Conservation (phyloP, 1,139 yeast genomes). For the Chernovozyma sophiae-reginae region DNA sequence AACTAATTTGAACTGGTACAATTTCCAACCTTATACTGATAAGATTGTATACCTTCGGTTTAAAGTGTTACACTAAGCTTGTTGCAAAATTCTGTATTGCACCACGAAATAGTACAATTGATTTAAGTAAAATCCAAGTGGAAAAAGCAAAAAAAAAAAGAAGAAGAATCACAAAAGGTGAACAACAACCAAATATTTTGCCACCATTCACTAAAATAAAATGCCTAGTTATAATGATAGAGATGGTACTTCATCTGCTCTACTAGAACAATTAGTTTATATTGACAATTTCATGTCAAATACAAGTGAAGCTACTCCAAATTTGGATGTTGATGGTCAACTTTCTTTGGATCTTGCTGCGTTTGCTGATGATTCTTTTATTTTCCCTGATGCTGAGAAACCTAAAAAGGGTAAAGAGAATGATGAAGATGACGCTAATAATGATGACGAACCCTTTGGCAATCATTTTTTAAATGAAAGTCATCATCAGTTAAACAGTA, state of each 20-base stretch:
- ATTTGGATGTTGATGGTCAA: slow-evolving; percentile 59
- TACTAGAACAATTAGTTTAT: slow-evolving; percentile 70
- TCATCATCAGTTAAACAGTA: neutral
- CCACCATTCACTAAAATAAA: neutral
- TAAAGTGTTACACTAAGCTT: too few species aligned
- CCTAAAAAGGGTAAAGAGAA: slow-evolving; percentile 29
- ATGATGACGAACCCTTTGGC: slow-evolving; percentile 5
- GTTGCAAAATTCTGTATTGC: too few species aligned
- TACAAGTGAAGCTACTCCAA: slow-evolving; percentile 25
- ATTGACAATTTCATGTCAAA: slow-evolving; percentile 65
- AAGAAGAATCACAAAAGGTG: too few species aligned
- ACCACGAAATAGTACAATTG: too few species aligned
- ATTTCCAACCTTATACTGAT: too few species aligned
- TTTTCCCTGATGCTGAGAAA: slow-evolving; percentile 76
- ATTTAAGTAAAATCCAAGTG: too few species aligned
- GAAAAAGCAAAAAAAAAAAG: too few species aligned
- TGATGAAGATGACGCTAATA: slow-evolving; percentile 10
- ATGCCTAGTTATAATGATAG: slow-evolving; percentile 8
- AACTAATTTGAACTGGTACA: too few species aligned
- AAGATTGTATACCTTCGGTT: too few species aligned
- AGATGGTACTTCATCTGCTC: slow-evolving; percentile 57
- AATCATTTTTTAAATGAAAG: neutral
- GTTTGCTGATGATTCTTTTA: slow-evolving; percentile 73
- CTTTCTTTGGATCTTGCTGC: slow-evolving; percentile 71
- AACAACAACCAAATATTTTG: too few species aligned